These are phyloP conservation scores for Podospora pseudoanserina DNA, from an alignment of 495 filamentous ascomycete genomes.

Conservation along the genomic window DNA sequence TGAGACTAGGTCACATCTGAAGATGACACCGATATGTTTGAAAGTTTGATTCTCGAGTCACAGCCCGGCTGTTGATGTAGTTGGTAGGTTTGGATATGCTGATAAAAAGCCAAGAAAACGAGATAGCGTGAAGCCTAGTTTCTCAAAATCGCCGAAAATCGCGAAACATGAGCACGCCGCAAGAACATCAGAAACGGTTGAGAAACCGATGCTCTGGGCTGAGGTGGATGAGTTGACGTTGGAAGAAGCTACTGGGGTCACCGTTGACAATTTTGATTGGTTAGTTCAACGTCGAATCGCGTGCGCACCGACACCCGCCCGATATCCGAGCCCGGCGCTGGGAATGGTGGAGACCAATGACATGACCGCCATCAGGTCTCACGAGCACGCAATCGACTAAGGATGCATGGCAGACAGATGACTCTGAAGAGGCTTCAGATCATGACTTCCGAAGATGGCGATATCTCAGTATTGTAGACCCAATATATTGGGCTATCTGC, in stretches of 20 bases:
- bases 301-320: background rate
- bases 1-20: no score
- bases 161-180: no score
- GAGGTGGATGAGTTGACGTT: background rate
- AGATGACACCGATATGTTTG: no score
- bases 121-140: no score
- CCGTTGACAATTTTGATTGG: background rate
- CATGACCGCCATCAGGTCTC: conserved; percentile 1
- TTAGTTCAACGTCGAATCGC: background rate
- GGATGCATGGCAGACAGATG: background rate
- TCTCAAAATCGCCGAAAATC: no score
- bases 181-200: no score
- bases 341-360: conserved; percentile 6
- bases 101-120: no score
- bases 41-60: no score
- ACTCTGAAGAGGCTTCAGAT: background rate
- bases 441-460: background rate
- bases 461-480: background rate
- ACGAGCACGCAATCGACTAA: conserved; percentile 10
- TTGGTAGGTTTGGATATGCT: no score
- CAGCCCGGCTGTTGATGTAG: no score
- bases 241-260: background rate
- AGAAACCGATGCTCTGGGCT: no score
- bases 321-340: background rate
- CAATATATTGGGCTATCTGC: background rate